Evolutionary conservation across 148 eudicot species (phyloP).

Genomic region (Rheum nobile): DNA sequence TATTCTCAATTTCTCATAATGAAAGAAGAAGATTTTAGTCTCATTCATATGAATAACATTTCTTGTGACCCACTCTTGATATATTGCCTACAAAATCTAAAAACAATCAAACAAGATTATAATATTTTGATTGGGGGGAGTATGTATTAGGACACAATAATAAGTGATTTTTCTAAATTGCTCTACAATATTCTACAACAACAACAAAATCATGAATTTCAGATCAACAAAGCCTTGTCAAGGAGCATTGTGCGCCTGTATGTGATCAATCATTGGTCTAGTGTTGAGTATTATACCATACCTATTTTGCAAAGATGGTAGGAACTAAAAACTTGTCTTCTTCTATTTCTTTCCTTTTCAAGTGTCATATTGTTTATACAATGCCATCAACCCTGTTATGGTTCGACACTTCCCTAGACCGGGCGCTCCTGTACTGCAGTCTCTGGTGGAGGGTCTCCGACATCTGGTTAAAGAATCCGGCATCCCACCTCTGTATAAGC

Average conservation of each 20-base stretch:
- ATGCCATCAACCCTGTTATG: slow-evolving; percentile 36
- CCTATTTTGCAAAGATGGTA: background rate
- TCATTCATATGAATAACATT: no score
- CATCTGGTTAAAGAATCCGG: slow-evolving; percentile 62
- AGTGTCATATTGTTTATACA: slow-evolving; percentile 23
- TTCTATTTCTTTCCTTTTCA: background rate
- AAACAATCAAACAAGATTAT: no score
- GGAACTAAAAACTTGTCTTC: background rate
- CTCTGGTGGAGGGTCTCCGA: slow-evolving; percentile 83
- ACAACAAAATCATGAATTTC: background rate
- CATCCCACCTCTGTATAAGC: slow-evolving; percentile 73
- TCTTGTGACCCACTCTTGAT: no score
- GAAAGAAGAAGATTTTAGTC: no score
- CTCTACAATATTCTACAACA: background rate
- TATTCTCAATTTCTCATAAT: no score
- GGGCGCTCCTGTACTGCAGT: slow-evolving; percentile 77
- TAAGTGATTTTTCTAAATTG: background rate
- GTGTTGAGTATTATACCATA: background rate
- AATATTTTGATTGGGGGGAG: no score
- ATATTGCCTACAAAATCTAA: no score
- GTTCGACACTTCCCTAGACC: slow-evolving; percentile 58
- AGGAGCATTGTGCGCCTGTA: background rate
- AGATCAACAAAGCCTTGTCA: background rate
- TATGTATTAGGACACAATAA: no score
- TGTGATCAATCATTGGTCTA: background rate